Conservation (phyloP, 1,284 basidiomycete genomes). For the Blastosporella zonata region DNA sequence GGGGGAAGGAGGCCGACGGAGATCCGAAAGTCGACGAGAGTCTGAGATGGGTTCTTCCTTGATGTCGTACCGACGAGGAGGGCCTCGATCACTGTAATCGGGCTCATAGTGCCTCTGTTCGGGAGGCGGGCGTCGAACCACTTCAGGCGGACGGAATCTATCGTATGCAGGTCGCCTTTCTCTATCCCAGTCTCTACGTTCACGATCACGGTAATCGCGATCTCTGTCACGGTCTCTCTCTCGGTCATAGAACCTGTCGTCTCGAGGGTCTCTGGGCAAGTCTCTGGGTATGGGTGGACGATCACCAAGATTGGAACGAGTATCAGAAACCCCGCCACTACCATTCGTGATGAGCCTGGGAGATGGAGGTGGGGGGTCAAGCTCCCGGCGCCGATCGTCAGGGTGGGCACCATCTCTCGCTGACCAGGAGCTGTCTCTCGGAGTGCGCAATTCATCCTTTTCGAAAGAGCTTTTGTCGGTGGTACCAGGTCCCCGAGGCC, state of each 20-base stretch:
- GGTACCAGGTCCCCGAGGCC: slow-evolving; percentile 19
- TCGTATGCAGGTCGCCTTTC: slow-evolving; percentile 35
- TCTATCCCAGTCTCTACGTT: slow-evolving; percentile 33
- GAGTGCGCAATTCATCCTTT: slow-evolving; percentile 23
- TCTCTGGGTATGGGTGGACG: slow-evolving; percentile 11
- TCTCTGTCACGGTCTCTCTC: slow-evolving; percentile 32
- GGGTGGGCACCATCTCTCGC: slow-evolving; percentile 22
- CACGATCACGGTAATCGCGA: slow-evolving; percentile 28
- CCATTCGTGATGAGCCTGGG: slow-evolving; percentile 16
- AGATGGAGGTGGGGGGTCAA: slow-evolving; percentile 16
- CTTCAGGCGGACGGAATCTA: slow-evolving; percentile 32
- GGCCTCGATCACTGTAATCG: slow-evolving; percentile 28
- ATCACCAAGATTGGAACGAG: slow-evolving; percentile 16
- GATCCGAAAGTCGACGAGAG: slow-evolving; percentile 20
- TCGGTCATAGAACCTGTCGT: slow-evolving; percentile 25
- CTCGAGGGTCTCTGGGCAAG: slow-evolving; percentile 21
- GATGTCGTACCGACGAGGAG: slow-evolving; percentile 31
- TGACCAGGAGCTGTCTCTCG: slow-evolving; percentile 23
- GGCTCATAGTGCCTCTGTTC: slow-evolving; percentile 44
- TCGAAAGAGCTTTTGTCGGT: slow-evolving; percentile 21
- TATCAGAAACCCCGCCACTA: slow-evolving; percentile 16
- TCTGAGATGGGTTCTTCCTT: slow-evolving; percentile 24
- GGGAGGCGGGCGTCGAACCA: slow-evolving; percentile 36
- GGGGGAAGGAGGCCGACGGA: slow-evolving; percentile 16
- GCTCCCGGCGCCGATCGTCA: slow-evolving; percentile 24